phyloP scores from a whole-genome alignment of 1,139 yeast genomes.

The Hanseniaspora sp. region DNA sequence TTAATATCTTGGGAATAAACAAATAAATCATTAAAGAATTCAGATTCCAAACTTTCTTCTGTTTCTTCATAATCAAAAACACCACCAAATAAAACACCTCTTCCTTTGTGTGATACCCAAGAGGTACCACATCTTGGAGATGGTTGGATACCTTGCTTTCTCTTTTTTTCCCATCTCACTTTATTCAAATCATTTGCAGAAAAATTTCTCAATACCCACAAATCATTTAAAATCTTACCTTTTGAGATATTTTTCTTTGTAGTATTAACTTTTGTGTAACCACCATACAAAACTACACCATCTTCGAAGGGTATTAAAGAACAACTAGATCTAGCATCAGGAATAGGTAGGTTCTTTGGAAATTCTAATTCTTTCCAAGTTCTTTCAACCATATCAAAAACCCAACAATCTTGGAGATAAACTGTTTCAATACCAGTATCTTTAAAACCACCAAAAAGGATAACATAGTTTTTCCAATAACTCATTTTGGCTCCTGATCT shows the following conservation, averaged over 20 bases:
- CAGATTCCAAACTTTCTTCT: constrained; percentile 79
- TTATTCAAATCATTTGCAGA: constrained; percentile 54
- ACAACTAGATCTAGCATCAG: constrained; percentile 92
- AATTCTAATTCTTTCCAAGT: constrained; percentile 87
- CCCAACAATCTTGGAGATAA: constrained; percentile 79
- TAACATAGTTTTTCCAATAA: constrained; percentile 79
- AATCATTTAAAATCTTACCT: constrained; percentile 82
- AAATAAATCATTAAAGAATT: constrained; percentile 68
- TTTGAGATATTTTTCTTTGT: constrained; percentile 68
- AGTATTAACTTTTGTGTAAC: constrained; percentile 87
- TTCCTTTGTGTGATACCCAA: constrained; percentile 76
- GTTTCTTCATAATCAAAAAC: constrained; percentile 92
- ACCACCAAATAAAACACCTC: constrained; percentile 92
- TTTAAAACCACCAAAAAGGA: constrained; percentile 85
- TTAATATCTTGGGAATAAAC: constrained; percentile 78
- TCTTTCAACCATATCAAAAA: constrained; percentile 77
- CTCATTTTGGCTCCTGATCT: constrained; percentile 89
- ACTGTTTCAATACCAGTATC: constrained; percentile 79
- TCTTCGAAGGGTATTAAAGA: constrained; percentile 71
- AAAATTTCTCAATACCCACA: constrained; percentile 84
- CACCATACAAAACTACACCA: constrained; percentile 85
- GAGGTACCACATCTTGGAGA: constrained; percentile 93
- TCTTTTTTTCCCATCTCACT: constrained; percentile 77
- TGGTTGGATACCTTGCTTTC: constrained; percentile 81
- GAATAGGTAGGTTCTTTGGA: constrained; percentile 67